Evolutionary conservation across 202 grass and related monocot species (phyloP).

Genomic region (Zoysia matrella): DNA sequence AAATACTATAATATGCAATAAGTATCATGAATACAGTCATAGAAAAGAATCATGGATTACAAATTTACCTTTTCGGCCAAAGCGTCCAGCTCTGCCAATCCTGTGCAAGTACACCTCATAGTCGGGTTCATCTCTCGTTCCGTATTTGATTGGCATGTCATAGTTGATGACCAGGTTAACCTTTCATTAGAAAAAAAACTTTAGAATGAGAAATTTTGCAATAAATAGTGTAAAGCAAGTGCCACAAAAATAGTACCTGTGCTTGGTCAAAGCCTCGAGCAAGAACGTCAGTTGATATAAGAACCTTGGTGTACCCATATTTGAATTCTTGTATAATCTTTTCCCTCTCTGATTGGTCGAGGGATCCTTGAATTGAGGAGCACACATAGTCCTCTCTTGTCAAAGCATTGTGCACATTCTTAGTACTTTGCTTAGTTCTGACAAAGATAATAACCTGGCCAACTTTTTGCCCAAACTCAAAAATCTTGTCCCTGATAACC

Average conservation of each 20-base stretch:
- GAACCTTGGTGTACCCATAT: conserved; percentile 92
- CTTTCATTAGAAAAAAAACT: conserved; percentile 44
- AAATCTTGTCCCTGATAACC: conserved; percentile 93
- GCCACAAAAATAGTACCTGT: conserved; percentile 62
- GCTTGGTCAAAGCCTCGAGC: conserved; percentile 97
- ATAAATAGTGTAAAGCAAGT: not conserved
- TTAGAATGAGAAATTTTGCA: conserved; percentile 3
- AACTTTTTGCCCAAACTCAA: conserved; percentile 95
- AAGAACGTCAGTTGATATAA: conserved; percentile 93
- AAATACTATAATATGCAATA: not conserved
- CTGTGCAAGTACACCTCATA: conserved; percentile 96
- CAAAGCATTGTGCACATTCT: conserved; percentile 71
- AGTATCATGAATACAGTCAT: not conserved
- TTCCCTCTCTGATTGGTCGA: conserved; percentile 83
- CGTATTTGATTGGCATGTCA: conserved; percentile 86
- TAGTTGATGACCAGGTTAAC: conserved; percentile 98
- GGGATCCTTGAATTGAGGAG: conserved; percentile 90
- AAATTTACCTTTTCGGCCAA: conserved; percentile 89
- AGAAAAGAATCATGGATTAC: not conserved
- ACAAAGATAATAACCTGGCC: conserved; percentile 99
- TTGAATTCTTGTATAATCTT: conserved; percentile 95
- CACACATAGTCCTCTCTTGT: conserved; percentile 86
- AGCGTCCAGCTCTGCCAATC: conserved; percentile 95
- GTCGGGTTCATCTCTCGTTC: conserved; percentile 74
- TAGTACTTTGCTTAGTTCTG: conserved; percentile 70